phyloP scores from a whole-genome alignment of 2,329 filamentous ascomycete genomes.

The Claviceps pazoutovae region DNA sequence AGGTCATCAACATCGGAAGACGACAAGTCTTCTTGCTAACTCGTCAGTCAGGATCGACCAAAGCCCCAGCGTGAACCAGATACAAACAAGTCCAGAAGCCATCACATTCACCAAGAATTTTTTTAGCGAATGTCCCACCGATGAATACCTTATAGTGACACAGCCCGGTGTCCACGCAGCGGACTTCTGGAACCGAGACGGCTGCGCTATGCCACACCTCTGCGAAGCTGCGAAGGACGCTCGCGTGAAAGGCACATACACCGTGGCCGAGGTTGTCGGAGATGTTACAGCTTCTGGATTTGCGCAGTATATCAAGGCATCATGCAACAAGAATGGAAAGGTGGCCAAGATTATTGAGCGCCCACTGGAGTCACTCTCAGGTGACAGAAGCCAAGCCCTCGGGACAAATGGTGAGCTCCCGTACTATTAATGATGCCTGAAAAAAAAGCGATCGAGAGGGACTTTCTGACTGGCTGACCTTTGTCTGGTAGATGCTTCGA shows the following conservation, averaged over 20 bases:
- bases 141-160: constrained; percentile 62
- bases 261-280: constrained; percentile 46
- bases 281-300: constrained; percentile 29
- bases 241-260: constrained; percentile 25
- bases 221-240: constrained; percentile 24
- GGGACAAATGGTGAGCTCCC: constrained; percentile 32
- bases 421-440: not conserved
- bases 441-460: not conserved
- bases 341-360: constrained; percentile 26
- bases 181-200: constrained; percentile 45
- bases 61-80: constrained; percentile 22
- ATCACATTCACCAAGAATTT: constrained; percentile 30
- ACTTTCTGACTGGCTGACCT: not conserved
- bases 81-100: constrained; percentile 35
- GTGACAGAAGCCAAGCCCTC: constrained; percentile 29
- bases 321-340: constrained; percentile 29
- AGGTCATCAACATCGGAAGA: constrained; percentile 1
- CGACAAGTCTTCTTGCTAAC: constrained; percentile 2
- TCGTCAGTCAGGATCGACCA: constrained; percentile 19
- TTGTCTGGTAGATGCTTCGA: constrained; percentile 30
- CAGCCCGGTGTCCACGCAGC: constrained; percentile 60
- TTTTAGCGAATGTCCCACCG: constrained; percentile 56
- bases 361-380: constrained; percentile 26
- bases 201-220: constrained; percentile 40
- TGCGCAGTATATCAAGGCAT: constrained; percentile 27